Conservation (phyloP, 495 filamentous ascomycete species). For the Neurospora terricola region DNA sequence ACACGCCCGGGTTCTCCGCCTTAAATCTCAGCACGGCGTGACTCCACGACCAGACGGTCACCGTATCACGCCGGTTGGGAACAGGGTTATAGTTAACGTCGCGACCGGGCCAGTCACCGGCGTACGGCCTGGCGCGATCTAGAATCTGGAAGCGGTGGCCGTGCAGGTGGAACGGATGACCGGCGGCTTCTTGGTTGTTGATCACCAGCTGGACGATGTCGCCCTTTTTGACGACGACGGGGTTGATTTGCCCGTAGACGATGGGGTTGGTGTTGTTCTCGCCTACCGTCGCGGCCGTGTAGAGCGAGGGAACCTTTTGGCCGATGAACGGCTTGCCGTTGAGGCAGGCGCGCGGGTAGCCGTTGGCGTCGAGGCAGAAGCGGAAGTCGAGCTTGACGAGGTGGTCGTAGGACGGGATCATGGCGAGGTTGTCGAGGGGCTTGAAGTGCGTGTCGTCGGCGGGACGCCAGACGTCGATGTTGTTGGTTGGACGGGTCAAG, state of each 20-base stretch:
- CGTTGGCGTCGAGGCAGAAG: slow-evolving; percentile 52
- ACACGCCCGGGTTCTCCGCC: slow-evolving; percentile 65
- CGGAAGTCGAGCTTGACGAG: slow-evolving; percentile 48
- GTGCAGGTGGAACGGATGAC: slow-evolving; percentile 46
- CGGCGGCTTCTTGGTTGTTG: slow-evolving; percentile 65
- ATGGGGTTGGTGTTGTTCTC: slow-evolving; percentile 45
- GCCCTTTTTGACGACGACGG: slow-evolving; percentile 52
- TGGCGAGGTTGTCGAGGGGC: slow-evolving; percentile 42
- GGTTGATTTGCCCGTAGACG: slow-evolving; percentile 69
- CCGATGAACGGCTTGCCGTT: slow-evolving; percentile 64
- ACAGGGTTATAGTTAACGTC: slow-evolving; percentile 35
- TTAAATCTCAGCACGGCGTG: slow-evolving; percentile 49
- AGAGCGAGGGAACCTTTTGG: slow-evolving; percentile 72
- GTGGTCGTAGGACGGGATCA: slow-evolving; percentile 39
- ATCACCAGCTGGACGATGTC: slow-evolving; percentile 69
- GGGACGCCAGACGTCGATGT: slow-evolving; percentile 40
- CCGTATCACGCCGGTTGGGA: slow-evolving; percentile 43
- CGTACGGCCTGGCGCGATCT: slow-evolving; percentile 33
- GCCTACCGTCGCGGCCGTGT: slow-evolving; percentile 58
- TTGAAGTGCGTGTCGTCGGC: slow-evolving; percentile 56
- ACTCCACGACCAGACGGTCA: slow-evolving; percentile 42
- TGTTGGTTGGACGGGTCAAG: slow-evolving; percentile 38
- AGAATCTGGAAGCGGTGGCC: slow-evolving; percentile 76
- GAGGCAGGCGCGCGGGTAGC: slow-evolving; percentile 63
- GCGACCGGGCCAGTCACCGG: slow-evolving; percentile 27